phyloP scores from a whole-genome alignment of 331 rosid species.

The Phaseolus coccineus region DNA sequence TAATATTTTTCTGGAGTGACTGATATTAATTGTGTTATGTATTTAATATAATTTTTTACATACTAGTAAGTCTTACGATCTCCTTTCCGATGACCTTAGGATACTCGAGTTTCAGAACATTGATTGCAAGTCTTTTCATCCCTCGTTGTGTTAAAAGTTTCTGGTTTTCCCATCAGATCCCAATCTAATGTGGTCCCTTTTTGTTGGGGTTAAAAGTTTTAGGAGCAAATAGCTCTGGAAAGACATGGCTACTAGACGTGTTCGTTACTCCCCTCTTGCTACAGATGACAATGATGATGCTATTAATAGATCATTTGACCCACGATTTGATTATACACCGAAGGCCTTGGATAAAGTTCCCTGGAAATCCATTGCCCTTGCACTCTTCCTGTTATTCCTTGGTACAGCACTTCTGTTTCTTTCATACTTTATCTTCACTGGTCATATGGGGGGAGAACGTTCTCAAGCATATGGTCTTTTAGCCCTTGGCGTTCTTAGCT shows the following conservation, averaged over 20 bases:
- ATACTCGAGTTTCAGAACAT: neutral
- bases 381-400: conserved; percentile 77
- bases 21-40: too few species aligned
- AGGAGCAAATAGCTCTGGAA: conserved; percentile 27
- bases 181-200: conserved; percentile 18
- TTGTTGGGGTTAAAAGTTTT: conserved; percentile 17
- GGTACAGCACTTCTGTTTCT: conserved; percentile 82
- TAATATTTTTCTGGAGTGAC: too few species aligned
- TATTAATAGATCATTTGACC: conserved; percentile 57
- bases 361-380: conserved; percentile 93
- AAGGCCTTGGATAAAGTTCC: conserved; percentile 82
- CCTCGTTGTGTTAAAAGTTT: conserved; percentile 27
- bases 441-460: conserved; percentile 95
- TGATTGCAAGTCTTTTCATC: conserved; percentile 33
- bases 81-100: too few species aligned
- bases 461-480: conserved; percentile 95
- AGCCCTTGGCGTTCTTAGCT: conserved; percentile 82
- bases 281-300: conserved; percentile 69
- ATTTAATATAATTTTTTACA: too few species aligned
- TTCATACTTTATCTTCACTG: conserved; percentile 79
- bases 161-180: conserved; percentile 19
- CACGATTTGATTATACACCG: conserved; percentile 88
- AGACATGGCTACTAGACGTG: conserved; percentile 81
- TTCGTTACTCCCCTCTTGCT: conserved; percentile 70
- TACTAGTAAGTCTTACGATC: too few species aligned